Base-by-base conservation (phyloP, 2,329 filamentous ascomycete species). In the Aspergillus nomiae region DNA sequence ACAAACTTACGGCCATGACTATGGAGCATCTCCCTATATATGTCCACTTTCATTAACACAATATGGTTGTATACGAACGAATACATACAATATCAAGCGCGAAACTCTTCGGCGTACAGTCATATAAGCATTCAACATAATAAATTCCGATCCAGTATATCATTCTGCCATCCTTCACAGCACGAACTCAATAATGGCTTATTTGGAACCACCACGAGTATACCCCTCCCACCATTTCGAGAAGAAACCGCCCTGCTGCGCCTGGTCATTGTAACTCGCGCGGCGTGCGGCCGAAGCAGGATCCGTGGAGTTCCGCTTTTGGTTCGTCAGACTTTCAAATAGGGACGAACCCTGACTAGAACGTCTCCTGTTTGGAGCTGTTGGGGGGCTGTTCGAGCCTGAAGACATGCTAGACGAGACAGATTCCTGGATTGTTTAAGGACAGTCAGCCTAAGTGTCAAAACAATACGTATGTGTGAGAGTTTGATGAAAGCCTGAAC, bases 191-290 rank as follows among this genome's bases (percentile, higher is more conserved):
- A 32, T 4, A 7, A n/a, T 51, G 10, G 28, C 54, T 43, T 62
- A 65, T 56, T 67, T 65, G 70, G 61, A 58, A 64, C 73, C 73
- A 63, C 74, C 73, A 63, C 74, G 69, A 60, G 72, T 77, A 70
- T 78, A 78, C n/a, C 69, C 74, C 65, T 80, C 68, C 80, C 80
- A 82, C 76, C 75, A 74, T 63, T 73, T 74, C 3, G 73, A 71
- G 41, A 81, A 72, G 55, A 80, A 72, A 0, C 80, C 79, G 0
- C 73, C 69, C 32, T 73, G 67, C 10, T 76, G 71, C 58, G 72
- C 70, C 74, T 82, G 80, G n/a, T 84, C 82, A 57, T 74, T 75
- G 71, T 79, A 84, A 63, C 78, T 82, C 26, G 76, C 70, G 38
- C 80, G 71, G 53, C 82, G 73, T 2, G 73, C 74, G 8, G 71